A percentile compares a stretch with the other conserved stretches of the same genome.
These are phyloP conservation scores for Wickerhamiella domercqiae DNA, from an alignment of 805 yeast species.

Conservation along the genomic window DNA sequence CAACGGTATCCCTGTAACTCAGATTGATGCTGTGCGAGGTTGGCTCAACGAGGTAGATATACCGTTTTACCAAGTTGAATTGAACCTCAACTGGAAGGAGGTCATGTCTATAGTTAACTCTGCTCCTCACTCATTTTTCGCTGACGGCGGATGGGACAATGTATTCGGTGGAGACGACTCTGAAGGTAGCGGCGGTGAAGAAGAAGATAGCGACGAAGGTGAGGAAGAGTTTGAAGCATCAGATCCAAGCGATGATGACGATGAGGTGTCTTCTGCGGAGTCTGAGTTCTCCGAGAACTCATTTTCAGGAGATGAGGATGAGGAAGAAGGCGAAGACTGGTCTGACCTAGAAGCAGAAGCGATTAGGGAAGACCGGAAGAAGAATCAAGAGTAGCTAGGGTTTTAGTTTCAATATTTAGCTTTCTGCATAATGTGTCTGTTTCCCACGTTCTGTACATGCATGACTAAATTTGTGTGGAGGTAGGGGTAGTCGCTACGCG, in stretches of 20 bases:
- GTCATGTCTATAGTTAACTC: constrained; percentile 87
- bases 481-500: too few species aligned
- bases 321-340: constrained; percentile 33
- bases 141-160: constrained; percentile 92
- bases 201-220: constrained; percentile 40
- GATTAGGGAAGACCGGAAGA: constrained; percentile 19
- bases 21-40: constrained; percentile 79
- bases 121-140: constrained; percentile 86
- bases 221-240: constrained; percentile 17
- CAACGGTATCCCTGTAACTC: constrained; percentile 87
- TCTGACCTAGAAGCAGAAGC: constrained; percentile 49
- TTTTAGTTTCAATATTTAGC: not conserved
- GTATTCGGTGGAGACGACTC: constrained; percentile 69
- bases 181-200: constrained; percentile 39
- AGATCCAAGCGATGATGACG: constrained; percentile 19
- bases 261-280: constrained; percentile 17
- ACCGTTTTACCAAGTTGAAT: constrained; percentile 86
- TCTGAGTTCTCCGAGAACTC: not conserved
- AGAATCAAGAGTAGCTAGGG: constrained; percentile 6
- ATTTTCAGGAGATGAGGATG: constrained; percentile 17
- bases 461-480: too few species aligned
- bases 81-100: constrained; percentile 88
- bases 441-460: too few species aligned
- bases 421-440: too few species aligned
- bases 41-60: constrained; percentile 98